phyloP scores from a whole-genome alignment of 106 monocot genomes.

The Posidonia australis region DNA sequence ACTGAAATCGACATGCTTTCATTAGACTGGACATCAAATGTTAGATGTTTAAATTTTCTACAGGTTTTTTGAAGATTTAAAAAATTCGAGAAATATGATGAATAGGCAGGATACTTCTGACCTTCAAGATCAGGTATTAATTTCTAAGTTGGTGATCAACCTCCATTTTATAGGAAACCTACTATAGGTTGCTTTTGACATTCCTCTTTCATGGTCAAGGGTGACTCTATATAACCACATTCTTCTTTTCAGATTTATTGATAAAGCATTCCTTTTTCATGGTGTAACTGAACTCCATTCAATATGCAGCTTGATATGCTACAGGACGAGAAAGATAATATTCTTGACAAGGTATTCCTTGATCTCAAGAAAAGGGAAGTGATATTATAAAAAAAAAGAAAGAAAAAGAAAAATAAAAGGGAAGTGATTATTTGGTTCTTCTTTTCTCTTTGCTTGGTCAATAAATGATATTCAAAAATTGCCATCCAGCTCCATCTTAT shows the following conservation, averaged over 20 bases:
- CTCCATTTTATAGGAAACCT: neutral
- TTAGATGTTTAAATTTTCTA: neutral
- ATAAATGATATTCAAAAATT: slow-evolving; percentile 3
- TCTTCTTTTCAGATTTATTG: too few relatives aligned
- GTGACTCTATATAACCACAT: too few relatives aligned
- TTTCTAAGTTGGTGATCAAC: neutral
- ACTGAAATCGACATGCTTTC: too few relatives aligned
- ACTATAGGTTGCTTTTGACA: neutral
- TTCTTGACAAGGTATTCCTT: slow-evolving; percentile 4
- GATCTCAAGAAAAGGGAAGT: neutral
- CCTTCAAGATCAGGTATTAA: slow-evolving; percentile 5
- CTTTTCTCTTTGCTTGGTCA: neutral
- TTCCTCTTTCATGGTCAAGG: neutral
- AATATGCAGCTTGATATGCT: slow-evolving; percentile 10
- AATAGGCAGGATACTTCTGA: neutral
- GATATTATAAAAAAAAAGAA: too few relatives aligned
- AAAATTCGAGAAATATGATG: neutral
- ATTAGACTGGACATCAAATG: too few relatives aligned
- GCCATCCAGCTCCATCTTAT: slow-evolving; percentile 45
- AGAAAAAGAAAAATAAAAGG: too few relatives aligned
- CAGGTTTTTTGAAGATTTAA: neutral
- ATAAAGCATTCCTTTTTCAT: too few relatives aligned
- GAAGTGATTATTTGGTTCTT: neutral
- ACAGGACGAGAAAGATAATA: slow-evolving; percentile 8
- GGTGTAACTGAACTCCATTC: neutral